A percentile compares a stretch with the other conserved stretches of the same genome.
phyloP scores from a whole-genome alignment of 345 rosid genomes.

The Citrus maxima region DNA sequence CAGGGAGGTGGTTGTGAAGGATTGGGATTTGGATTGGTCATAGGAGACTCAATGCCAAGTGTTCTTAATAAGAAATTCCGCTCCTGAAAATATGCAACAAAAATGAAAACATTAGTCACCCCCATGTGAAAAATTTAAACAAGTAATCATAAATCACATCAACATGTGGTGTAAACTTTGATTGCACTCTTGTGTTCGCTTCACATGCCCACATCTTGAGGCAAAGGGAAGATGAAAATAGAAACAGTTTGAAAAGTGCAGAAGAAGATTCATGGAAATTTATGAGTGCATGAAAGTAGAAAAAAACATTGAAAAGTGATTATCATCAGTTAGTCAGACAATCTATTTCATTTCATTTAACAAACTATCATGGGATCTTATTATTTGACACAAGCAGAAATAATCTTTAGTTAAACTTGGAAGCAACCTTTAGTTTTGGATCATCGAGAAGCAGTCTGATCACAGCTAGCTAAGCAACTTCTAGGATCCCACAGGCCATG shows the following conservation, averaged over 20 bases:
- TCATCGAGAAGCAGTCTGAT: not conserved
- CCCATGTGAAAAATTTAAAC: slow-evolving; percentile 8
- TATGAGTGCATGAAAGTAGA: not conserved
- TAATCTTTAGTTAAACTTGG: not conserved
- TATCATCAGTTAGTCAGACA: not conserved
- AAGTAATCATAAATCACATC: not conserved
- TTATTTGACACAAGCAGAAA: not conserved
- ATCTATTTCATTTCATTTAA: not conserved
- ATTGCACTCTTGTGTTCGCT: not conserved
- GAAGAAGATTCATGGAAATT: not conserved
- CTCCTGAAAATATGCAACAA: slow-evolving; percentile 56
- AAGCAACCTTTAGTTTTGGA: not conserved
- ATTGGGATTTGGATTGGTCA: slow-evolving; percentile 51
- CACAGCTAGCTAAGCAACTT: not conserved
- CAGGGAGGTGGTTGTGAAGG: slow-evolving; percentile 80
- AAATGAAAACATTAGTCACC: slow-evolving; percentile 21
- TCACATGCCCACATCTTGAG: not conserved
- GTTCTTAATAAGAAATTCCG: slow-evolving; percentile 85
- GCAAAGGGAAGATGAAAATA: not conserved
- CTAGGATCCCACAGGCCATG: not conserved
- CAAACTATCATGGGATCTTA: not conserved
- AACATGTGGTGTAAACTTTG: not conserved
- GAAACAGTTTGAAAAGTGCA: not conserved
- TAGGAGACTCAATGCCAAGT: slow-evolving; percentile 86
- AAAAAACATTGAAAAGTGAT: not conserved